phyloP scores from a whole-genome alignment of 352 stramenopile species.

The Globisporangium camurandrum region DNA sequence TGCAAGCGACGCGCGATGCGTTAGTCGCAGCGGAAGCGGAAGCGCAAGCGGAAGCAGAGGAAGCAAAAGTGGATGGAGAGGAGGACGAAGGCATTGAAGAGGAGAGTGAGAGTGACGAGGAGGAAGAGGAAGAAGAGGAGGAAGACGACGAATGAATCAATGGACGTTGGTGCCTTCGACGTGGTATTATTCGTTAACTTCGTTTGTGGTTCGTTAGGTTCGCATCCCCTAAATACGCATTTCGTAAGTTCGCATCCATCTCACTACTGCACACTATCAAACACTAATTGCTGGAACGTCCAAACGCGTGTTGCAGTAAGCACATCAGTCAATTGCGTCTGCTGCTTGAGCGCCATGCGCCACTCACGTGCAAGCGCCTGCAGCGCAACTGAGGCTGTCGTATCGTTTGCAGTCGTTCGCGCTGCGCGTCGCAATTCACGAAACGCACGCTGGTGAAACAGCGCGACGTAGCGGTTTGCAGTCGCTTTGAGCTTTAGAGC shows the following conservation, averaged over 20 bases:
- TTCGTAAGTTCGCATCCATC: background rate
- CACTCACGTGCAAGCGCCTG: conserved; percentile 23
- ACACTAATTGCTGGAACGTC: conserved; percentile 35
- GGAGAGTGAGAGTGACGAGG: background rate
- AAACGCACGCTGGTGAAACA: conserved; percentile 35
- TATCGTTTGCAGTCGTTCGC: no score
- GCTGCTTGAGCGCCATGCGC: conserved; percentile 32
- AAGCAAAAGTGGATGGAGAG: conserved; percentile 1
- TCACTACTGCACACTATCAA: background rate
- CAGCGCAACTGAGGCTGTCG: no score
- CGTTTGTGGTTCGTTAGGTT: background rate
- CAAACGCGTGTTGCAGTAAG: conserved; percentile 29
- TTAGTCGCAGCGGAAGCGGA: conserved; percentile 2
- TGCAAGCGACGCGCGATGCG: conserved; percentile 3
- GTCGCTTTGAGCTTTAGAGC: conserved; percentile 30
- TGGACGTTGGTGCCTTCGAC: no score
- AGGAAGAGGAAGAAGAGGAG: no score
- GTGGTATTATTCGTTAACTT: no score
- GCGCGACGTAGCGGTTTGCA: conserved; percentile 42
- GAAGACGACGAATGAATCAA: no score
- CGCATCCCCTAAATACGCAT: background rate
- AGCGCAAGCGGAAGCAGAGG: no score
- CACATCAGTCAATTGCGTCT: conserved; percentile 33
- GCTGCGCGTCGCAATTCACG: conserved; percentile 3
- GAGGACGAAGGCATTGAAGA: background rate